Conservation (phyloP, 768 basidiomycete genomes). For the Serendipita vermifera region DNA sequence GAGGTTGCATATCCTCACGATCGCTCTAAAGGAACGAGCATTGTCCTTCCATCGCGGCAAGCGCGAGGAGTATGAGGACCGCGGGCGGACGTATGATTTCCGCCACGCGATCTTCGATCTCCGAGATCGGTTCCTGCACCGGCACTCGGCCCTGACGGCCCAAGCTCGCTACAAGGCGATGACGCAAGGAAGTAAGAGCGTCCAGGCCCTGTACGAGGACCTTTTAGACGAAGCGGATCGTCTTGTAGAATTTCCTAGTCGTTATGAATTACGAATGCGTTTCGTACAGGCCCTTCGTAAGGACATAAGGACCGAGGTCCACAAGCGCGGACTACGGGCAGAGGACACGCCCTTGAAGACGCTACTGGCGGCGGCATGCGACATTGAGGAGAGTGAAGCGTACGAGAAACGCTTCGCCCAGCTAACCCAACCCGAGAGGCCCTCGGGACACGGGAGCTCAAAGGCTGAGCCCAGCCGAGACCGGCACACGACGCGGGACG, state of each 20-base stretch:
- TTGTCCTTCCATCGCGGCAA: not conserved
- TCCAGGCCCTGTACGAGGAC: not conserved
- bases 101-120: not conserved
- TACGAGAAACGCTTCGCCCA: not conserved
- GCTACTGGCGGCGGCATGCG: not conserved
- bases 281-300: not conserved
- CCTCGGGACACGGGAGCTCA: no score
- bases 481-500: no score
- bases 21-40: not conserved
- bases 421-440: no score
- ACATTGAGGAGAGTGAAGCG: not conserved
- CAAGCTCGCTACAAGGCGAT: not conserved
- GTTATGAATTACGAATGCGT: not conserved
- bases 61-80: not conserved
- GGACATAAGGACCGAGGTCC: not conserved
- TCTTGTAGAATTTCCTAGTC: not conserved
- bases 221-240: not conserved
- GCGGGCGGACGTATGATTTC: not conserved
- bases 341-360: not conserved
- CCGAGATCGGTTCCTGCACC: not conserved
- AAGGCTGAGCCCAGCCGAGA: no score
- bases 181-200: not conserved
- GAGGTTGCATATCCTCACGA: not conserved
- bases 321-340: not conserved
- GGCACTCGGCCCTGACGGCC: not conserved